These are phyloP conservation scores for Zygosaccharomyces kombuchaensis DNA, from an alignment of 805 yeast species.

Conservation along the genomic window DNA sequence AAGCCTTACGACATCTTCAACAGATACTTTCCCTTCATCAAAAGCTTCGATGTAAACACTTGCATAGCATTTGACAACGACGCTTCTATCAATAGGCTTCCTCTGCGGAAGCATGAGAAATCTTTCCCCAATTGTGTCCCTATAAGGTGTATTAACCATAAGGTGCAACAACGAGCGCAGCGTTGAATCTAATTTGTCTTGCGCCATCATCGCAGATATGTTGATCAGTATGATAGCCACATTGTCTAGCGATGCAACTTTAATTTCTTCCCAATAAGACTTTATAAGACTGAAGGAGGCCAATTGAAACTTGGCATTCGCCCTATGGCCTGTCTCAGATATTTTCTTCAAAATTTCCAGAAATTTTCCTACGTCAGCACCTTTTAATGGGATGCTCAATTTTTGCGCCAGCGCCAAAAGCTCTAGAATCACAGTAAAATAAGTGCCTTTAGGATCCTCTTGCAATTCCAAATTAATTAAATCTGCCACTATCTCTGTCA, in stretches of 20 bases:
- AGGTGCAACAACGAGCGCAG: conserved; percentile 2
- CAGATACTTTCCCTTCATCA: neutral
- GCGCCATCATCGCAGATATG: neutral
- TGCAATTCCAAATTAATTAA: neutral
- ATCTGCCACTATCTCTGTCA: conserved; percentile 1
- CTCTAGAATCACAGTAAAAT: neutral
- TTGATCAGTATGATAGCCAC: neutral
- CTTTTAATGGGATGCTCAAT: neutral
- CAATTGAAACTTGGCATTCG: neutral
- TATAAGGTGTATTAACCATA: conserved; percentile 3
- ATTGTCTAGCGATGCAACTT: neutral
- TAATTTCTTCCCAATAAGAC: neutral
- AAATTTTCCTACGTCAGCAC: neutral
- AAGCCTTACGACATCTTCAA: neutral
- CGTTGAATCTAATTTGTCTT: neutral
- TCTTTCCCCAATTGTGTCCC: conserved; percentile 1
- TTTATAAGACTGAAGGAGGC: neutral
- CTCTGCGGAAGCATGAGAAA: neutral
- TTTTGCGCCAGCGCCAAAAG: conserved; percentile 4
- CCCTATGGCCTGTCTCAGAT: neutral
- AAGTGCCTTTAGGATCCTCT: neutral
- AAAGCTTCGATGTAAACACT: neutral
- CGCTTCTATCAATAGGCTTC: neutral
- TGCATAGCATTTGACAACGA: neutral
- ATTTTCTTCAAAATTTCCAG: conserved; percentile 1